These are phyloP conservation scores for Alternaria postmessia DNA, from an alignment of 2,329 filamentous ascomycete genomes.

Conservation along the genomic window DNA sequence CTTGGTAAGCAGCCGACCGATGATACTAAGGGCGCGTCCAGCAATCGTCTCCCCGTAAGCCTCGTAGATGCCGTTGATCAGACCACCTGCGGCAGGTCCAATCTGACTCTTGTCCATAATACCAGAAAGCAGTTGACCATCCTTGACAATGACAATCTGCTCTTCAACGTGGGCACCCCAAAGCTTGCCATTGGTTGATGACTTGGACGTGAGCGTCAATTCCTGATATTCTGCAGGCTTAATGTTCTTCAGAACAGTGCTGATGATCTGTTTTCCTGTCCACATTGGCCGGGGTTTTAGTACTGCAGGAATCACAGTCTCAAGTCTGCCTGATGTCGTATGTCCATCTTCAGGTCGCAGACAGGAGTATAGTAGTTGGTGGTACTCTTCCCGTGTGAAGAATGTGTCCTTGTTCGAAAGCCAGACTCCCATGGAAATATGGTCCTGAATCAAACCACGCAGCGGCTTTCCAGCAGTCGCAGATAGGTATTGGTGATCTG, in stretches of 20 bases:
- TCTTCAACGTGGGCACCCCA: slow-evolving; percentile 84
- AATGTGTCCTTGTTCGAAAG: slow-evolving; percentile 92
- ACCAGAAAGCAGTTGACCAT: slow-evolving; percentile 87
- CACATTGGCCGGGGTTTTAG: slow-evolving; percentile 82
- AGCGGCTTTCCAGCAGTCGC: slow-evolving; percentile 92
- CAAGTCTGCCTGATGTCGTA: slow-evolving; percentile 81
- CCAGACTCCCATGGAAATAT: slow-evolving; percentile 92
- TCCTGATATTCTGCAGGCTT: slow-evolving; percentile 78
- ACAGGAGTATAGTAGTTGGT: slow-evolving; percentile 91
- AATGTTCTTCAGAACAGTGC: slow-evolving; percentile 92
- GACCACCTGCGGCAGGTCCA: slow-evolving; percentile 82
- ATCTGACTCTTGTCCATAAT: slow-evolving; percentile 97
- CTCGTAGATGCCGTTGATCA: slow-evolving; percentile 93
- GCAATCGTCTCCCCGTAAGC: slow-evolving; percentile 88
- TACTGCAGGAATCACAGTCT: slow-evolving; percentile 81
- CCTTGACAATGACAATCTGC: slow-evolving; percentile 79
- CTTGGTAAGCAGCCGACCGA: slow-evolving; percentile 88
- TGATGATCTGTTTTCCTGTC: slow-evolving; percentile 97
- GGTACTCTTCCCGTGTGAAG: slow-evolving; percentile 86
- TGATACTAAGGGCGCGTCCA: slow-evolving; percentile 85
- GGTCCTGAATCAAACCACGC: slow-evolving; percentile 96
- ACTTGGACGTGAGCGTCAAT: slow-evolving; percentile 80
- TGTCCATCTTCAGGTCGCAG: slow-evolving; percentile 90
- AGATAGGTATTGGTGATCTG: slow-evolving; percentile 95
- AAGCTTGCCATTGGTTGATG: slow-evolving; percentile 76